A percentile compares a stretch with the other conserved stretches of the same genome.
Evolutionary conservation across 805 yeast genomes (phyloP).

Genomic region (Sungouiella thailandica): DNA sequence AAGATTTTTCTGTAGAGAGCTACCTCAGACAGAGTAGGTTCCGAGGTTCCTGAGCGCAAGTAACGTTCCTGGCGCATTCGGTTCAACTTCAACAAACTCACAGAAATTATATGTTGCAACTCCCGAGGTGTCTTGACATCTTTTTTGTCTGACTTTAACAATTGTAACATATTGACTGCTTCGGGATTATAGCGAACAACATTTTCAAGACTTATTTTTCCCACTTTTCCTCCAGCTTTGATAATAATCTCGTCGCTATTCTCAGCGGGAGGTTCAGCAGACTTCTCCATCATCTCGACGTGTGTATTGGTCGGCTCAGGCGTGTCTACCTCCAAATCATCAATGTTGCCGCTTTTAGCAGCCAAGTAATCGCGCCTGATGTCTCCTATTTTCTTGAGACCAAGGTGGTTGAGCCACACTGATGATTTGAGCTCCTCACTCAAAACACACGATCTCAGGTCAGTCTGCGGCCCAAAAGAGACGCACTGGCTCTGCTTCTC

Average conservation of each 20-base stretch:
- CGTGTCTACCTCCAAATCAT: background rate
- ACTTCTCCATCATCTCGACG: constrained; percentile 6
- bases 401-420: constrained; percentile 39
- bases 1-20: constrained; percentile 26
- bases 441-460: constrained; percentile 30
- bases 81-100: constrained; percentile 29
- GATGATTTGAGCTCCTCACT: constrained; percentile 27
- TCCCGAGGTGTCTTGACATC: constrained; percentile 21
- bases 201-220: constrained; percentile 25
- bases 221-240: constrained; percentile 1
- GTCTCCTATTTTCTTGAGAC: constrained; percentile 25
- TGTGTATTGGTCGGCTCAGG: too few species aligned
- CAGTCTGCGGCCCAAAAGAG: constrained; percentile 35
- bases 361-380: constrained; percentile 15
- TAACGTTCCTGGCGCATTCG: constrained; percentile 38
- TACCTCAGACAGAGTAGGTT: constrained; percentile 25
- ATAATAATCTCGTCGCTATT: constrained; percentile 2
- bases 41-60: constrained; percentile 22
- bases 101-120: constrained; percentile 32
- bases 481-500: constrained; percentile 20
- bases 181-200: constrained; percentile 34
- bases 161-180: constrained; percentile 19
- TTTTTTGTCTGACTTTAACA: constrained; percentile 21
- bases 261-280: constrained; percentile 4
- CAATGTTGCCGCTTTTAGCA: background rate